Evolutionary conservation across 164 flowering plant genomes (phyloP), one percentile per base, ranked within the genome.

Genomic region (Vitis rotundifolia): DNA sequence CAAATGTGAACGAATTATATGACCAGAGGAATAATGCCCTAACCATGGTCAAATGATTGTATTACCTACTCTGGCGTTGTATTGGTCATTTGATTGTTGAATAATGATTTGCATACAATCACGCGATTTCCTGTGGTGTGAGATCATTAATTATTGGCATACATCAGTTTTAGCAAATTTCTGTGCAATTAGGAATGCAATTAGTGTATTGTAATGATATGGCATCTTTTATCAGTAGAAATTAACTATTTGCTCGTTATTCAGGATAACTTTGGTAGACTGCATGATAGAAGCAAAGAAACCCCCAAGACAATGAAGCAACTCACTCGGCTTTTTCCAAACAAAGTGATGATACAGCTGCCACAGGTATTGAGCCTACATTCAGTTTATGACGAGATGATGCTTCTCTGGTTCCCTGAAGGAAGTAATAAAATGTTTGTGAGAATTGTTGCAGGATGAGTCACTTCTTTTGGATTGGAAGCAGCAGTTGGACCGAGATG

Each of bases 241-340:
- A 14, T 26, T 66, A 9, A 56, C 2, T 6, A 12, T 28, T 67
- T 62, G 48, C 12, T 68, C 64, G 16, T 69, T 55, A 12, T 85
- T 66, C 82, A 93, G 98, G 96, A 94, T 66, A 85, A 68, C 71
- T 77, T 91, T 71, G 81, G 94, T 67, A 87, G 87, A 71, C 70
- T 90, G 73, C 88, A 88, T 68, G 94, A 91, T 71, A 89, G 86
- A 84, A 81, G 71, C 76, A 91, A 94, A 80, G 98, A 94, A 64
- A 82, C 81, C 3, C 80, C 91, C 48, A 94, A 89, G 79, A 56
- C 85, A 63, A 74, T 79, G 78, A 94, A 91, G 87, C 94, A 86
- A 70, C 85, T 94, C n/a, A 74, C 80, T 55, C 82, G 86, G 49
- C 93, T 94, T 67, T 90, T 94, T 67, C 96, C 98, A 9, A 94